These are phyloP conservation scores for Neurospora cerealis DNA, from an alignment of 495 filamentous ascomycete genomes.

Conservation along the genomic window DNA sequence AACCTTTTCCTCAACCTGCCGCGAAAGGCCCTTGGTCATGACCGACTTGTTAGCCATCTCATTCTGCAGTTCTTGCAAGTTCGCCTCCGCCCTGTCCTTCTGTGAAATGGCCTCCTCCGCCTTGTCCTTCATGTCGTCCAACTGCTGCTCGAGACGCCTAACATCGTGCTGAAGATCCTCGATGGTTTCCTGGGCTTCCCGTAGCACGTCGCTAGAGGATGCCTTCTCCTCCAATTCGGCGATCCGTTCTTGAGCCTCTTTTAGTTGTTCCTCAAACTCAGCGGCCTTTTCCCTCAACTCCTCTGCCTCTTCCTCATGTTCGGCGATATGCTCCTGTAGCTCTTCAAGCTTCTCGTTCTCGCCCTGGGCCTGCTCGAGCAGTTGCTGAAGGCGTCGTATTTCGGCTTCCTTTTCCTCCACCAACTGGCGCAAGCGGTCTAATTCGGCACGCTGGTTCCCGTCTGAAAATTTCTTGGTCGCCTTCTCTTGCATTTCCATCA, in stretches of 20 bases:
- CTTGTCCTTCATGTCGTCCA: conserved; percentile 50
- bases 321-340: conserved; percentile 49
- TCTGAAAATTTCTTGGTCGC: conserved; percentile 63
- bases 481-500: conserved; percentile 70
- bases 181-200: conserved; percentile 45
- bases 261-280: conserved; percentile 43
- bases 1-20: conserved; percentile 64
- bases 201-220: conserved; percentile 39
- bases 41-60: conserved; percentile 74
- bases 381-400: conserved; percentile 40
- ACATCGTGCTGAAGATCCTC: conserved; percentile 35
- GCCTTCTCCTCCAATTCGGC: conserved; percentile 54
- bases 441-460: conserved; percentile 47
- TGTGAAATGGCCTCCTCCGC: conserved; percentile 53
- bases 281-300: conserved; percentile 37
- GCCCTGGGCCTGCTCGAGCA: conserved; percentile 42
- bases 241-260: conserved; percentile 46
- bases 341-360: conserved; percentile 34
- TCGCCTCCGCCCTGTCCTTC: conserved; percentile 46
- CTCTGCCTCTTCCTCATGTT: conserved; percentile 35
- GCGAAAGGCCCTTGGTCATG: conserved; percentile 61
- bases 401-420: conserved; percentile 42
- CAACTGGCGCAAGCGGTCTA: conserved; percentile 43
- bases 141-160: conserved; percentile 33
- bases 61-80: conserved; percentile 58